These are phyloP conservation scores for Nemania abortiva DNA, from an alignment of 2,329 filamentous ascomycete genomes.

Conservation along the genomic window DNA sequence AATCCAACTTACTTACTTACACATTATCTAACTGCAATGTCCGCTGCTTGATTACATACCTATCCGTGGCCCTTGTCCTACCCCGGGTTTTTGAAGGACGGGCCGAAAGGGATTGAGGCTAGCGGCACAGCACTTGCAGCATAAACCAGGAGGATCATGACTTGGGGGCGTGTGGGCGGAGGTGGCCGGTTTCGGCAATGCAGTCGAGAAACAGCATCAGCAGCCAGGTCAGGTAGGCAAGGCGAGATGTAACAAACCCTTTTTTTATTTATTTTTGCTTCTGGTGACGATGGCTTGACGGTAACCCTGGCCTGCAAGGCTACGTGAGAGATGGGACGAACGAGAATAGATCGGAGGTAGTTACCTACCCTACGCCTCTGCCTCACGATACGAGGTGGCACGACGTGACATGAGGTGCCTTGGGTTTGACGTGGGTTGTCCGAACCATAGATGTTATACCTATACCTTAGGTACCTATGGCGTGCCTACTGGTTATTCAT, in stretches of 20 bases:
- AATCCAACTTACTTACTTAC: constrained; percentile 10
- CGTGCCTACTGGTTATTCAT: background rate
- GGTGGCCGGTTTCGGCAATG: constrained; percentile 30
- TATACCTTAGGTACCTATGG: background rate
- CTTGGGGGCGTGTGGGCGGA: constrained; percentile 26
- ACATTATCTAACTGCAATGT: background rate
- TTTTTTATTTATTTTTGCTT: background rate
- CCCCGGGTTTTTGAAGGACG: constrained; percentile 44
- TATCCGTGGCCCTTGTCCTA: constrained; percentile 38
- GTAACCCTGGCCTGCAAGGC: constrained; percentile 20
- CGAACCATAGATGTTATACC: background rate
- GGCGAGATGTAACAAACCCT: constrained; percentile 35
- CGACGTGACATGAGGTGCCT: constrained; percentile 22
- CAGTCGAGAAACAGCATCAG: constrained; percentile 2
- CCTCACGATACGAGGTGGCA: constrained; percentile 4
- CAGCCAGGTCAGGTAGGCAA: background rate
- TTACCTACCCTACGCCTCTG: background rate
- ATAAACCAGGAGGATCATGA: constrained; percentile 28
- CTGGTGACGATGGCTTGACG: background rate
- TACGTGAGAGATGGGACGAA: background rate
- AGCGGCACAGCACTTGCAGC: constrained; percentile 32
- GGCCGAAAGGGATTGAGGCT: constrained; percentile 43
- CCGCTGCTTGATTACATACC: background rate
- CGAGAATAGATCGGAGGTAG: constrained; percentile 24
- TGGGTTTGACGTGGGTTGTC: background rate